Base-by-base conservation (phyloP, 352 stramenopile species). In the Elongisporangium anandrum region DNA sequence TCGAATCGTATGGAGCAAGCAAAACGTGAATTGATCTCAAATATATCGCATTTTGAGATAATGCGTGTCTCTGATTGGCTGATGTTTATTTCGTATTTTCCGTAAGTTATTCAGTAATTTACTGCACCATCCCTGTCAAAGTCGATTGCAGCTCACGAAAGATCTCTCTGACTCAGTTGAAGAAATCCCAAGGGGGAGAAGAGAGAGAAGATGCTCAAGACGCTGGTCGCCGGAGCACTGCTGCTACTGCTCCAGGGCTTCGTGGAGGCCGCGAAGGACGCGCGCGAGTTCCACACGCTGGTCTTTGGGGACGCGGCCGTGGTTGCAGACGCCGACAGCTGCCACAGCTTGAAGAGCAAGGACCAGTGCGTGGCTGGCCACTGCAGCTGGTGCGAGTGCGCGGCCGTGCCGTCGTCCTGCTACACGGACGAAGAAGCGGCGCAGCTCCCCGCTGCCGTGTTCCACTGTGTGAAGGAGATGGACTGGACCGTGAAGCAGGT, bases 371-470 rank as follows among this genome's bases (percentile, higher is more conserved):
- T 90, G 12, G 26, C 66, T 26, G 74, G 64, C 48, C 73, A 88
- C 57, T 94, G 84, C 67, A 74, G 70, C 47, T 94, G 84, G 84
- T 94, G 84, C 67, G 63, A 79, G 61, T 90, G 76, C 38, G 81
- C 78, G 12, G 85, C 85, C n/a, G 85, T 94, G 48, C 79, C 76
- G n/a, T 92, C 85, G 26, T 79, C 78, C 39, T 94, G 85, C 65
- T 92, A 92, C 75, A 87, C 72, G 21, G 52, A 72, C 17, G 70
- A 87, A 16, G 85, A 94, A 60, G 81, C 85, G 21, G 64, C 68
- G 2, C 68, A 84, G 57, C 69, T 94, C 0, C 84, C 84, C 5
- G 75, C 81, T n/a, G 77, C 81, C 9, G 68, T 94, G 10, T 94
- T 94, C 58, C 61, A 90, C 56, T 94, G 84, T 59, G 70, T 82